Evolutionary conservation across 257 asterid genomes (phyloP), one percentile per base, ranked within the genome.

Genomic region (Gentiana straminea): DNA sequence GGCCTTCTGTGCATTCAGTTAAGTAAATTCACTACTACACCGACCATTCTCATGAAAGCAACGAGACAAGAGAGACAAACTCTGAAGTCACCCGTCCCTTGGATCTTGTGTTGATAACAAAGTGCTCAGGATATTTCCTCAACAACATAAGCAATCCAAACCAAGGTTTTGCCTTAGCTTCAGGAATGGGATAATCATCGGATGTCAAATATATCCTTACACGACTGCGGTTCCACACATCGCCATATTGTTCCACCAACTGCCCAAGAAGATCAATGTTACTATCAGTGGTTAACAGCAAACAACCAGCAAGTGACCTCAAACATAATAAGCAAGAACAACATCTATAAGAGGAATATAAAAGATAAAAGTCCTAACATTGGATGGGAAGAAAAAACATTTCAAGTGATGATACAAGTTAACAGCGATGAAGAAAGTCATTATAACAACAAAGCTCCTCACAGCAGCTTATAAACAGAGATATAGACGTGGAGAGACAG

Each of bases 121-220:
- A 92, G 71, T 92, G 94, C 66, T 92, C 97, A 0, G 97, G 98
- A 33, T 83, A 84, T 71, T 88, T 88, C 80, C 88, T 80, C 37
- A 92, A 71, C 75, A 92, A 59, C 79, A 79, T 71, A 10, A 91
- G 88, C 86, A 91, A 64, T 56, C 98, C 98, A 38, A 70, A 77
- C 98, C 98, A 92, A 12, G 98, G 97, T 69, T 88, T 92, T 47
- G 84, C 84, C 53, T 66, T 70, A 64, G 84, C 82, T 72, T 87
- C 98, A 13, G 86, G 82, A 59, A 54, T 63, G 0, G 81, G 61
- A 55, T 74, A 70, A 45, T 86, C 98, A 62, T 91, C 98, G 3
- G 87, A 83, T 0, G 89, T 85, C 35, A 91, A 79, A 63, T 87
- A 91, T 69, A 75, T 83, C 68, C 98, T 84, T 59, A 92, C 86